phyloP scores from a whole-genome alignment of 495 filamentous ascomycete species.

The Penicillium macrosclerotiorum region DNA sequence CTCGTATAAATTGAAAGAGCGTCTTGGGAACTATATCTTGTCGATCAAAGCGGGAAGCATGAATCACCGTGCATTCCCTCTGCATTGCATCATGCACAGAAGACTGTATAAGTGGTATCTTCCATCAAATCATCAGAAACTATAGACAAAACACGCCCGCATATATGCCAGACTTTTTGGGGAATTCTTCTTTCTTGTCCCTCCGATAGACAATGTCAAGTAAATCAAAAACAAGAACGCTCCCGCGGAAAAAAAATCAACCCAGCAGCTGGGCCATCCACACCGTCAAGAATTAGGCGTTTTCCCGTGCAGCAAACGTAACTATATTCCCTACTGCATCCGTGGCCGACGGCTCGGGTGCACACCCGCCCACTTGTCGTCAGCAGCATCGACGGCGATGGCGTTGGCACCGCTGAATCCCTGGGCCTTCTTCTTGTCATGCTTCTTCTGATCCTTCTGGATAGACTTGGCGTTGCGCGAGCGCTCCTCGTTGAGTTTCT shows the following conservation, averaged over 20 bases:
- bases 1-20: too few relatives aligned
- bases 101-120: constrained; percentile 14
- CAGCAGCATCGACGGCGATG: constrained; percentile 17
- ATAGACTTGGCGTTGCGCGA: constrained; percentile 53
- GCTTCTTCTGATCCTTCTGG: constrained; percentile 44
- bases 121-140: constrained; percentile 15
- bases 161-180: too few relatives aligned
- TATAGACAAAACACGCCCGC: too few relatives aligned
- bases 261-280: too few relatives aligned
- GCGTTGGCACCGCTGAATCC: constrained; percentile 22
- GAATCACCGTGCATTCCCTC: background rate
- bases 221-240: background rate
- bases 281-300: too few relatives aligned
- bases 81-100: constrained; percentile 9
- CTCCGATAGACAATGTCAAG: background rate
- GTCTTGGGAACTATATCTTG: too few relatives aligned
- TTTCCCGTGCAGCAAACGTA: too few relatives aligned
- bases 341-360: constrained; percentile 59
- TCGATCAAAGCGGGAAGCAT: too few relatives aligned
- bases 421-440: constrained; percentile 20
- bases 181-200: too few relatives aligned
- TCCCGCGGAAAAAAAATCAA: background rate
- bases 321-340: constrained; percentile 44
- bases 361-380: constrained; percentile 43
- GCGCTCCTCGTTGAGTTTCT: constrained; percentile 80